These are phyloP conservation scores for Globisporangium iwayamae DNA, from an alignment of 352 stramenopile species.

Conservation along the genomic window DNA sequence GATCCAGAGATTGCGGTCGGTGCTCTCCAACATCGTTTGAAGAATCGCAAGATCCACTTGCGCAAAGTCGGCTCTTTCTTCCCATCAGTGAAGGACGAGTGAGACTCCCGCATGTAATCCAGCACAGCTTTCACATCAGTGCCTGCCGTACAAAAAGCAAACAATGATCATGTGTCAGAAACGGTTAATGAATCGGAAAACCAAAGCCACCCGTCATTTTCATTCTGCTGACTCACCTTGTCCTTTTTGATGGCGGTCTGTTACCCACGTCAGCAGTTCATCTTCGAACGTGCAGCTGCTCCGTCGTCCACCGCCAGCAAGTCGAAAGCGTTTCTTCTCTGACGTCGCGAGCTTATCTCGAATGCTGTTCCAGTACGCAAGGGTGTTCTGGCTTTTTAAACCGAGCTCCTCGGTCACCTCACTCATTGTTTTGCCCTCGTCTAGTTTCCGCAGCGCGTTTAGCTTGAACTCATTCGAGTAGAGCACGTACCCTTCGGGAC, in stretches of 20 bases:
- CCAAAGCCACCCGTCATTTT: not conserved
- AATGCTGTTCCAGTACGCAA: conserved; percentile 78
- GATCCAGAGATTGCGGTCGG: conserved; percentile 20
- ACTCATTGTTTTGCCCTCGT: conserved; percentile 59
- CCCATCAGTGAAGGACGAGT: conserved; percentile 65
- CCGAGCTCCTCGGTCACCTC: conserved; percentile 62
- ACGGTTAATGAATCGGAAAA: not conserved
- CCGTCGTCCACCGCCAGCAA: conserved; percentile 55
- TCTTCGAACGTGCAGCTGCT: conserved; percentile 77
- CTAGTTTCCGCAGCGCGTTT: conserved; percentile 59
- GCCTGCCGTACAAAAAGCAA: conserved; percentile 20
- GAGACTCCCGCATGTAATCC: conserved; percentile 62
- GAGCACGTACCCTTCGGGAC: conserved; percentile 53
- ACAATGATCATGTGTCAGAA: not conserved
- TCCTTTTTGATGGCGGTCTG: conserved; percentile 57
- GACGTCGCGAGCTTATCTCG: conserved; percentile 65
- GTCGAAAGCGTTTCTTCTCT: conserved; percentile 72
- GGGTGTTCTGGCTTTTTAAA: conserved; percentile 64
- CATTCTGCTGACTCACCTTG: conserved; percentile 23
- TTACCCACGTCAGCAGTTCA: conserved; percentile 72
- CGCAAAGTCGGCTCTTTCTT: conserved; percentile 78
- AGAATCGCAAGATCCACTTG: conserved; percentile 82
- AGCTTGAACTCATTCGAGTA: conserved; percentile 83
- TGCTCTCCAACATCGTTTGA: conserved; percentile 65
- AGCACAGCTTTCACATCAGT: conserved; percentile 67